Base-by-base conservation (phyloP, 2,329 filamentous ascomycete species). In the Claviceps pusilla region DNA sequence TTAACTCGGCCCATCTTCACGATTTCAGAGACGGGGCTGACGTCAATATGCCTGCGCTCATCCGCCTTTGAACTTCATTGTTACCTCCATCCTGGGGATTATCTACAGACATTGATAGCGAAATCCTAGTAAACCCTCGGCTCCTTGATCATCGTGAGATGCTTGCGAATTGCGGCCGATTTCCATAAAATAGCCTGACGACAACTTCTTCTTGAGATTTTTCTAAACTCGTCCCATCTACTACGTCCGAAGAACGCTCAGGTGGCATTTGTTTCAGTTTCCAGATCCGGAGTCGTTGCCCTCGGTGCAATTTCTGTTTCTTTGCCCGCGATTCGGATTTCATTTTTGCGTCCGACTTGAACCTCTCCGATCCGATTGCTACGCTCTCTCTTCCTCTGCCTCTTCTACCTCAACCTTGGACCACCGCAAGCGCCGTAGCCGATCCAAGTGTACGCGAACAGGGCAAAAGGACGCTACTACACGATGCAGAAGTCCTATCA, bases 401-500 rank as follows among this genome's bases (percentile, higher is more conserved):
- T 41, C 4, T 10, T 24, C 11, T 16, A 50, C 48, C 12, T 29
- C 7, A 41, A 41, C 49, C 12, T 5, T 37, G 19, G 7, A 28
- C 42, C 16, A 4, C 3, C 19, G 7, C 50, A 3, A 46, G n/a
- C 29, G 31, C n/a, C 12, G 12, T 2, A 29, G 14, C 35, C 31
- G 37, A 35, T 6, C 4, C 24, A 9, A 7, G 16, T 12, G 6
- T 16, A 51, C 16, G 16, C 24, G 12, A 43, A 43, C 28, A 14
- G 31, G 31, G 28, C 24, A 50, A 7, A 12, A 16, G 33, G 9
- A 51, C 28, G 19, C 14, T 28, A 12, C 3, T 42, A 11, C 50
- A 54, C 35, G 10, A 56, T 56, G 55, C 55, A 54, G 24, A 56
- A 56, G 35, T 56, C 55, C 33, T 28, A 47, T 10, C 35, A 50